These are phyloP conservation scores for Irpex sp. DNA, from an alignment of 1,284 basidiomycete genomes.

Conservation along the genomic window DNA sequence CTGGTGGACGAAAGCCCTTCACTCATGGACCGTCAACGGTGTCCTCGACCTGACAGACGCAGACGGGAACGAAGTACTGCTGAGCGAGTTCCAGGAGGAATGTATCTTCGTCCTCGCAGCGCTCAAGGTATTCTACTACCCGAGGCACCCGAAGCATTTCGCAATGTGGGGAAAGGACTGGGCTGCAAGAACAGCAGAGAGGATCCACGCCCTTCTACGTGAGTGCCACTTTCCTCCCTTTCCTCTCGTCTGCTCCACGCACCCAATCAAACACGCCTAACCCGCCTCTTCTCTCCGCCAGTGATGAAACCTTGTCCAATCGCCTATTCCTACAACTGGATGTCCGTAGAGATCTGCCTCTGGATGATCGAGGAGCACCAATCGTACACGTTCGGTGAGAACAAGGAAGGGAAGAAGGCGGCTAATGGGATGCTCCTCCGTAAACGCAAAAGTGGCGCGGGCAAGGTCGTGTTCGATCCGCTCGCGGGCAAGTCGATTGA, in stretches of 20 bases:
- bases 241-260: neutral
- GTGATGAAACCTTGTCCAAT: constrained; percentile 20
- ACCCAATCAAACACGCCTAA: neutral
- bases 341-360: constrained; percentile 16
- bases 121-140: constrained; percentile 18
- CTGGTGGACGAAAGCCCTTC: constrained; percentile 9
- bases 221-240: constrained; percentile 7
- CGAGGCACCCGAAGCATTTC: constrained; percentile 19
- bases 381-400: constrained; percentile 3
- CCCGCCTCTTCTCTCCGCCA: constrained; percentile 5
- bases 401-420: constrained; percentile 6
- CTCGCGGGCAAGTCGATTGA: constrained; percentile 1
- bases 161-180: constrained; percentile 19
- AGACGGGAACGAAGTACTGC: neutral
- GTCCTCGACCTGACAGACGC: neutral
- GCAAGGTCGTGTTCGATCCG: neutral
- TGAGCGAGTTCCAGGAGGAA: constrained; percentile 14
- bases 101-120: constrained; percentile 22
- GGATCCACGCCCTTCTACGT: constrained; percentile 19
- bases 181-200: constrained; percentile 16
- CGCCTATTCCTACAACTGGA: constrained; percentile 17
- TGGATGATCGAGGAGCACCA: constrained; percentile 18
- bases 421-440: constrained; percentile 19
- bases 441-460: constrained; percentile 17
- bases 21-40: constrained; percentile 4